These are phyloP conservation scores for Yarrowia porcina DNA, from an alignment of 805 yeast genomes.

Conservation along the genomic window DNA sequence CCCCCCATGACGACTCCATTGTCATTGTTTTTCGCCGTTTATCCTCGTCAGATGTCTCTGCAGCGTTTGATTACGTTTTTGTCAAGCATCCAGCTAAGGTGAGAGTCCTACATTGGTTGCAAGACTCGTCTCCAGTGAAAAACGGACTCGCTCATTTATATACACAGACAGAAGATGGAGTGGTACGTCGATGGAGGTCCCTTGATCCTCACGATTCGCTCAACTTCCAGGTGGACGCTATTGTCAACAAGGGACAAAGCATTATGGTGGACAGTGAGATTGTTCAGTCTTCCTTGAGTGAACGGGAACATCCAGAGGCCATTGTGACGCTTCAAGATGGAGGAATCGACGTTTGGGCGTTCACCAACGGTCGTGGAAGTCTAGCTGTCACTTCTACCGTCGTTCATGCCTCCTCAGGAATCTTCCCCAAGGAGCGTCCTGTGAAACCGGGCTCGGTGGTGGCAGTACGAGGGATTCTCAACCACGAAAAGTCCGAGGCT, in stretches of 20 bases:
- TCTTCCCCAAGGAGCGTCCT: background rate
- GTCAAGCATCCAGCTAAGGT: background rate
- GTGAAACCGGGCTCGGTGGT: slow-evolving; percentile 4
- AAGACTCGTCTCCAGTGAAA: slow-evolving; percentile 16
- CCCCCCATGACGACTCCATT: background rate
- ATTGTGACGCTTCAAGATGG: background rate
- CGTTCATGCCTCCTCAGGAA: background rate
- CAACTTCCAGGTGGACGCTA: slow-evolving; percentile 19
- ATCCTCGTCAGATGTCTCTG: background rate
- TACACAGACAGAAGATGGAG: slow-evolving; percentile 15
- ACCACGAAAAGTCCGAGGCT: slow-evolving; percentile 17
- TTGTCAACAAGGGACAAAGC: background rate
- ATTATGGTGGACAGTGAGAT: slow-evolving; percentile 20
- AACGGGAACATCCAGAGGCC: slow-evolving; percentile 1
- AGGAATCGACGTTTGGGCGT: slow-evolving; percentile 21
- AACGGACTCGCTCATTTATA: background rate
- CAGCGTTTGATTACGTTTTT: slow-evolving; percentile 16
- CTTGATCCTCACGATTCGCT: slow-evolving; percentile 10
- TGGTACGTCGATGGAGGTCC: slow-evolving; percentile 19
- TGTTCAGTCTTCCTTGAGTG: slow-evolving; percentile 5
- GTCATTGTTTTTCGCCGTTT: slow-evolving; percentile 3
- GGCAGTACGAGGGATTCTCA: background rate
- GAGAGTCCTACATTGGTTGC: slow-evolving; percentile 5
- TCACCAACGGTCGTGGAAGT: slow-evolving; percentile 4
- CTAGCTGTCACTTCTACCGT: slow-evolving; percentile 1